A percentile compares a stretch with the other conserved stretches of the same genome.
phyloP scores from a whole-genome alignment of 345 rosid species.

The Citrus mangshanensis region DNA sequence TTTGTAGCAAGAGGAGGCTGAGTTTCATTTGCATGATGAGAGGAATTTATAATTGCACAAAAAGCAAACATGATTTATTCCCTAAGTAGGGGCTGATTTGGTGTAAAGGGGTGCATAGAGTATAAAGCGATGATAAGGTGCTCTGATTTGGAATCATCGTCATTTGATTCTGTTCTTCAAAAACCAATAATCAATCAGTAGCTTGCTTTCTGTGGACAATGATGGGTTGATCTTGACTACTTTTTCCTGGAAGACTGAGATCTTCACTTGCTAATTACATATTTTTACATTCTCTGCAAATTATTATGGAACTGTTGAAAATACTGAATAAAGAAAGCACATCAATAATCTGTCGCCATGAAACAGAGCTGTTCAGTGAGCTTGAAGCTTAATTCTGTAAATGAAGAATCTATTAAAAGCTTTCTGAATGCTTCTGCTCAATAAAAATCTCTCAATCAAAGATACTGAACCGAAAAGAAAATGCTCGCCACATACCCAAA shows the following conservation, averaged over 20 bases:
- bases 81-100: constrained; percentile 2
- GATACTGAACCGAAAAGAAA: constrained; percentile 16
- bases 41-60: constrained; percentile 38
- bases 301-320: constrained; percentile 4
- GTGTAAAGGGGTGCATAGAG: constrained; percentile 10
- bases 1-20: constrained; percentile 8
- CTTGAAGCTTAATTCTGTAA: constrained; percentile 29
- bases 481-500: neutral
- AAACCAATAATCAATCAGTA: constrained; percentile 39
- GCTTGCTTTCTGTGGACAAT: constrained; percentile 31
- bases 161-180: constrained; percentile 44
- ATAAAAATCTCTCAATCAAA: constrained; percentile 9
- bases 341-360: constrained; percentile 12
- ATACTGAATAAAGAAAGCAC: constrained; percentile 12
- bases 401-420: constrained; percentile 26
- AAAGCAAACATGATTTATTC: constrained; percentile 29
- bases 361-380: constrained; percentile 9
- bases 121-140: constrained; percentile 43
- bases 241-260: constrained; percentile 22
- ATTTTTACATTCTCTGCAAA: constrained; percentile 6
- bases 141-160: constrained; percentile 21
- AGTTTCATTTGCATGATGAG: constrained; percentile 19
- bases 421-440: constrained; percentile 10
- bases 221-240: constrained; percentile 43
- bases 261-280: constrained; percentile 18